A percentile compares a stretch with the other conserved stretches of the same genome.
Conservation (phyloP, 2,329 filamentous ascomycete genomes). For the Eurotiales sp. region DNA sequence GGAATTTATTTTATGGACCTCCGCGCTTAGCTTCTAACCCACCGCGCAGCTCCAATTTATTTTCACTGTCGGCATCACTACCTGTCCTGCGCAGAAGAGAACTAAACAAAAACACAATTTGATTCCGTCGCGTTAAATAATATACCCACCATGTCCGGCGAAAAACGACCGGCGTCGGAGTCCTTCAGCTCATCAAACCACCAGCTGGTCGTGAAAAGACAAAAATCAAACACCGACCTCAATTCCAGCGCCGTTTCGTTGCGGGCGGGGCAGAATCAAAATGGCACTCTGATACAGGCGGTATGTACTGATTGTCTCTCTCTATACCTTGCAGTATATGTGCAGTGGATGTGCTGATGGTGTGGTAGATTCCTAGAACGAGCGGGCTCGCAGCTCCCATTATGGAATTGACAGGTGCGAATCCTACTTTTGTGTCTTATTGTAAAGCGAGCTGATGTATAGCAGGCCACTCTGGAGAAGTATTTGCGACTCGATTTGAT, state of each 20-base stretch:
- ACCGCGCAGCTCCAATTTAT: neutral
- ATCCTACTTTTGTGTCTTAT: neutral
- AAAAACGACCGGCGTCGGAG: slow-evolving; percentile 86
- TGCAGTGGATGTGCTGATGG: slow-evolving; percentile 17
- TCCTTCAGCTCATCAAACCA: slow-evolving; percentile 71
- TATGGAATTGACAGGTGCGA: slow-evolving; percentile 77
- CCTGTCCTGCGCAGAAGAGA: too few species aligned
- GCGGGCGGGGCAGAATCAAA: slow-evolving; percentile 44
- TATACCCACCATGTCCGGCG: slow-evolving; percentile 66
- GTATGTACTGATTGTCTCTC: slow-evolving; percentile 46
- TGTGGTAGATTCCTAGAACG: slow-evolving; percentile 66
- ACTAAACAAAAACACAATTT: neutral
- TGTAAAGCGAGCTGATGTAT: neutral
- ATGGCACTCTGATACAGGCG: slow-evolving; percentile 63
- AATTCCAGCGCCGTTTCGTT: slow-evolving; percentile 58
- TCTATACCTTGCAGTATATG: neutral
- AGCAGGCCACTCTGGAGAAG: slow-evolving; percentile 67
- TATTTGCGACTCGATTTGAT: slow-evolving; percentile 89
- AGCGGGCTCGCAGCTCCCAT: slow-evolving; percentile 83
- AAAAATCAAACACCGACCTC: slow-evolving; percentile 64
- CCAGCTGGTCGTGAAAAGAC: slow-evolving; percentile 84
- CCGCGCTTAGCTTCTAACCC: slow-evolving; percentile 13
- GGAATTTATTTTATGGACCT: slow-evolving; percentile 6
- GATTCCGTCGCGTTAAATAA: neutral
- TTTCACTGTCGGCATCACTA: neutral